Conservation (phyloP, 805 yeast species). For the Metschnikowia cerradonensis region DNA sequence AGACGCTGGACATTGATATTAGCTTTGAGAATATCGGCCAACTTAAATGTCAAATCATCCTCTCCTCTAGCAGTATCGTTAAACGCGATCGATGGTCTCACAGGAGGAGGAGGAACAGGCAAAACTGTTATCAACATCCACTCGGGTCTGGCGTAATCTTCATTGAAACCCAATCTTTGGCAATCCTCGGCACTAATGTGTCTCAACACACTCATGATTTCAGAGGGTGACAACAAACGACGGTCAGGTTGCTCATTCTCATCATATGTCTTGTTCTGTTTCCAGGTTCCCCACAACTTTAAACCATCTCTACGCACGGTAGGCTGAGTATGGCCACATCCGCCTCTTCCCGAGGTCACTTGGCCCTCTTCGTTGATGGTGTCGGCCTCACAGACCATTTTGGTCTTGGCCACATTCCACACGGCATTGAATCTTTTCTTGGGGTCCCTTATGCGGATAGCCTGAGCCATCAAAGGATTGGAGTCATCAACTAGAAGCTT, state of each 20-base stretch:
- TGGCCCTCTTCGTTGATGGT: constrained; percentile 56
- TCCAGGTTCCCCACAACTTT: constrained; percentile 98
- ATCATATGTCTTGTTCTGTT: constrained; percentile 74
- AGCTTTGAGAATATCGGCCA: constrained; percentile 95
- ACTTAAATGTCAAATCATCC: constrained; percentile 95
- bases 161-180: constrained; percentile 78
- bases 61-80: constrained; percentile 98
- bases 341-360: constrained; percentile 69
- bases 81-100: constrained; percentile 96
- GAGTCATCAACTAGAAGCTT: constrained; percentile 83
- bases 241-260: constrained; percentile 90
- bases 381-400: constrained; percentile 94
- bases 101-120: constrained; percentile 99
- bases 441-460: constrained; percentile 85
- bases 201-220: constrained; percentile 84
- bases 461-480: constrained; percentile 79
- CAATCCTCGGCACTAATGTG: constrained; percentile 88
- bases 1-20: constrained; percentile 95
- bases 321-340: constrained; percentile 97
- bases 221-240: constrained; percentile 81
- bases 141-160: constrained; percentile 97
- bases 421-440: constrained; percentile 95
- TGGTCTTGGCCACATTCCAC: constrained; percentile 87
- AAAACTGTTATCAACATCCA: constrained; percentile 97
- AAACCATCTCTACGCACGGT: constrained; percentile 93